Evolutionary conservation across 164 flowering plant genomes (phyloP).

Genomic region (Macadamia integrifolia): DNA sequence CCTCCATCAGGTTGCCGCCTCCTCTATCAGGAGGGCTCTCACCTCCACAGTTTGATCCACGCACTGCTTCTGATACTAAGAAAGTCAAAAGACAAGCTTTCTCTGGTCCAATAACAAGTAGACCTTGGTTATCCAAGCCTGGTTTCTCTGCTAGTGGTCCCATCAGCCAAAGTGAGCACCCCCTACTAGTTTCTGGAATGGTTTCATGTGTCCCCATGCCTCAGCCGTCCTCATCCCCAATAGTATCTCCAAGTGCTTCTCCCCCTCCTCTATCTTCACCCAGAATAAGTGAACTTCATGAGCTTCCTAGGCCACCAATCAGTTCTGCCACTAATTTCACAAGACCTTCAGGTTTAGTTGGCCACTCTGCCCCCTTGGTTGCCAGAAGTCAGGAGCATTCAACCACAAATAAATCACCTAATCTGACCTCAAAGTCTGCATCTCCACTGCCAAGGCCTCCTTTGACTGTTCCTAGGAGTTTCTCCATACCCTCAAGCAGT

Average conservation of each 20-base stretch:
- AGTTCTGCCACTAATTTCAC: slow-evolving; percentile 9
- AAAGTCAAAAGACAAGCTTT: slow-evolving; percentile 58
- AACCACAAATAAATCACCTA: slow-evolving; percentile 30
- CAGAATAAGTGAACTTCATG: slow-evolving; percentile 88
- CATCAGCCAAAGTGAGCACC: slow-evolving; percentile 25
- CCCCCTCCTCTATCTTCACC: slow-evolving; percentile 65
- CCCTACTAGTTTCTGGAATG: slow-evolving; percentile 43
- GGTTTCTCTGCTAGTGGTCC: slow-evolving; percentile 42
- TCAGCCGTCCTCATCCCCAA: slow-evolving; percentile 44
- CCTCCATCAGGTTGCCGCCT: slow-evolving; percentile 42
- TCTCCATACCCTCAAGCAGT: slow-evolving; percentile 77
- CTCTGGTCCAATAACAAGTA: slow-evolving; percentile 71
- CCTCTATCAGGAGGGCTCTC: slow-evolving; percentile 43
- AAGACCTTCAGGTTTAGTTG: slow-evolving; percentile 32
- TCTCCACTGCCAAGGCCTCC: slow-evolving; percentile 77
- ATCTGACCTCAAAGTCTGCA: slow-evolving; percentile 30
- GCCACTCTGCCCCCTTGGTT: slow-evolving; percentile 68
- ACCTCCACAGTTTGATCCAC: slow-evolving; percentile 22
- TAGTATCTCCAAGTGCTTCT: slow-evolving; percentile 50
- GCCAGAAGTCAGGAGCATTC: slow-evolving; percentile 36
- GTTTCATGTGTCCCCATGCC: slow-evolving; percentile 33
- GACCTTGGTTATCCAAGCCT: slow-evolving; percentile 35
- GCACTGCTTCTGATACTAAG: slow-evolving; percentile 35
- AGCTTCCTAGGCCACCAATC: slow-evolving; percentile 87
- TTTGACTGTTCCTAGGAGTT: slow-evolving; percentile 56